Evolutionary conservation across 805 yeast species (phyloP).

Genomic region (Teunomyces cretensis): DNA sequence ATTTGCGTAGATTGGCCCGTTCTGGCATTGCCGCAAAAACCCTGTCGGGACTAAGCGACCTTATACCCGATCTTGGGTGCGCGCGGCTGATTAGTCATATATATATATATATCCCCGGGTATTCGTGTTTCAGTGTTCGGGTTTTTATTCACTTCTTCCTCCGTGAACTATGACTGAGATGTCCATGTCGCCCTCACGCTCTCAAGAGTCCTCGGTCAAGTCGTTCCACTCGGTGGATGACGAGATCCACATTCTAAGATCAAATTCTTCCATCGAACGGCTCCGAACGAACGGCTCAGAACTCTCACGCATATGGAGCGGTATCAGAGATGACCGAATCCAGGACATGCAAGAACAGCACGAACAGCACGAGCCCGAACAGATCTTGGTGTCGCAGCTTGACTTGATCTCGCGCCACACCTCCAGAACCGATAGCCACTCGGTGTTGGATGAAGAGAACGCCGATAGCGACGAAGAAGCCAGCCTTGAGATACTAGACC

Average conservation of each 20-base stretch:
- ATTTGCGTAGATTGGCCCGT: too few relatives aligned
- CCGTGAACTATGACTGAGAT: neutral
- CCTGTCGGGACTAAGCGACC: too few relatives aligned
- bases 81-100: neutral
- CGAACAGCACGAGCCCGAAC: constrained; percentile 13
- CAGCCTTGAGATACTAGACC: neutral
- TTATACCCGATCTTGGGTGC: too few relatives aligned
- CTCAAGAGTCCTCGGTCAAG: neutral
- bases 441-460: neutral
- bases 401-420: constrained; percentile 13
- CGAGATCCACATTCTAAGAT: neutral
- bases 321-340: constrained; percentile 21
- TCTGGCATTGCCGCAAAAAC: too few relatives aligned
- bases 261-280: neutral
- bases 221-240: neutral
- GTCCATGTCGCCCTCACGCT: neutral
- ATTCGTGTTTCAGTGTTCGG: neutral
- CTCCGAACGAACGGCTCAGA: constrained; percentile 13
- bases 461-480: neutral
- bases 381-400: constrained; percentile 16
- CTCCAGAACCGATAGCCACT: neutral
- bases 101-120: neutral
- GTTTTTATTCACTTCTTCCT: neutral
- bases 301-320: constrained; percentile 16
- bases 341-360: constrained; percentile 17